Evolutionary conservation across 305 asterid species (phyloP), one percentile per base, ranked within the genome.

Genomic region (Striga hermonthica): DNA sequence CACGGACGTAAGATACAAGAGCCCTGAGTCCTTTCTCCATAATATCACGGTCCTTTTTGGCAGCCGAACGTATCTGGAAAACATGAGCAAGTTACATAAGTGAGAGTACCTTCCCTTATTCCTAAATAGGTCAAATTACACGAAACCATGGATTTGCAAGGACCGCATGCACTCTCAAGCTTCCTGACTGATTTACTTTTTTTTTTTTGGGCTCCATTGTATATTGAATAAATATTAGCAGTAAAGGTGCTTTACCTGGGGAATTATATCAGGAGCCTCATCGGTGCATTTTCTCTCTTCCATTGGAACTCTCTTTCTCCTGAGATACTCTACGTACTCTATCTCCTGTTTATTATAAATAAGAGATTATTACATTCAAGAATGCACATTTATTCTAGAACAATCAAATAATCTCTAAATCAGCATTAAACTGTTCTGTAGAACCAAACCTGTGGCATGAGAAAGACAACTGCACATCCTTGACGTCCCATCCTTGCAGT

Each of bases 21-120:
- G 99, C 95, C 82, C 80, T 76, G 66, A 88, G 79, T 57, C 96
- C 98, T 76, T 90, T 93, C 72, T 93, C 97, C 98, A 93, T 88
- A 61, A 93, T 86, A 67, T 87, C 95, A 57, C 97, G 96, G 61
- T 93, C 98, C 67, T 77, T 86, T 75, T 66, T 81, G 48, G 96
- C 97, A 53, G 86, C 87, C 64, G 83, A 13, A 38, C 97, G 90
- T 64, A 93, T 81, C 96, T 93, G 82, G 64, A 76, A 66, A 60
- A 54, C 70, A 61, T 57, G 64, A 3, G 67, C 9, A 31, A 65
- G 10, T 15, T 14, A 7, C 15, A 14, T 6, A 50, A 6, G 57
- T 50, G 4, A 50, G 34, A 50, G 57, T 50, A 50, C 57, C 35
- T 50, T 12, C 15, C 57, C 34, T 50, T 13, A 13, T 12, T 31